Evolutionary conservation across 2,329 filamentous ascomycete species (phyloP).

Genomic region (Elsinoe fawcettii): DNA sequence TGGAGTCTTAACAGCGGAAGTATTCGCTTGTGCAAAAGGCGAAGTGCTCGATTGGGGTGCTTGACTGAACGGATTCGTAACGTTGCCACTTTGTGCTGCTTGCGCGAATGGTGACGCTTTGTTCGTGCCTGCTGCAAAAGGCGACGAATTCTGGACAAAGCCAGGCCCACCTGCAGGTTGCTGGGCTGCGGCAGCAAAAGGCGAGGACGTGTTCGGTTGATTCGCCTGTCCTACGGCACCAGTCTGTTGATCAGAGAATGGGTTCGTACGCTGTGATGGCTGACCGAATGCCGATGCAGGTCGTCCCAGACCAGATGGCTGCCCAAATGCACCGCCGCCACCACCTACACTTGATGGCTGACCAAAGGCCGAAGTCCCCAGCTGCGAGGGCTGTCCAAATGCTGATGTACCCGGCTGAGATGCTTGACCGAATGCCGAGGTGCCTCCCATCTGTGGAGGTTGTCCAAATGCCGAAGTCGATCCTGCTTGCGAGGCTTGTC

Average conservation of each 20-base stretch:
- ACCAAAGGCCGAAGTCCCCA: constrained; percentile 16
- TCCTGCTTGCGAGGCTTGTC: constrained; percentile 6
- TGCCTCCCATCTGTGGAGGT: background rate
- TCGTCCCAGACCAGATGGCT: constrained; percentile 11
- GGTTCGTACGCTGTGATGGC: constrained; percentile 20
- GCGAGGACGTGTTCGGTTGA: background rate
- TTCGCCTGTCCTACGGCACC: constrained; percentile 25
- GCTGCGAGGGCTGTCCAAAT: constrained; percentile 20
- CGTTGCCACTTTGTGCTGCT: constrained; percentile 10
- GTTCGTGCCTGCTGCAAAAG: constrained; percentile 16
- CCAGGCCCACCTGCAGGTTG: constrained; percentile 16
- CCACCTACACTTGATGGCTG: too few species aligned
- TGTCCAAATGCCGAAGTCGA: background rate
- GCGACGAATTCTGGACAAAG: constrained; percentile 21
- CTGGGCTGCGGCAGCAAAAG: constrained; percentile 18
- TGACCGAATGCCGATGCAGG: constrained; percentile 27
- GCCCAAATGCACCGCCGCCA: constrained; percentile 15
- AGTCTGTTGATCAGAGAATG: constrained; percentile 16
- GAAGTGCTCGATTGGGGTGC: constrained; percentile 13
- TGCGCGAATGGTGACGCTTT: constrained; percentile 18
- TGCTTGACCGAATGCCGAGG: constrained; percentile 18
- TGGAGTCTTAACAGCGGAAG: constrained; percentile 13
- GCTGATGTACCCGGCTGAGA: constrained; percentile 13
- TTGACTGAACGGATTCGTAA: constrained; percentile 19
- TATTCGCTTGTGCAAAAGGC: constrained; percentile 15